These are phyloP conservation scores for Erigeron philadelphicus DNA, from an alignment of 140 eudicot species.

Conservation along the genomic window DNA sequence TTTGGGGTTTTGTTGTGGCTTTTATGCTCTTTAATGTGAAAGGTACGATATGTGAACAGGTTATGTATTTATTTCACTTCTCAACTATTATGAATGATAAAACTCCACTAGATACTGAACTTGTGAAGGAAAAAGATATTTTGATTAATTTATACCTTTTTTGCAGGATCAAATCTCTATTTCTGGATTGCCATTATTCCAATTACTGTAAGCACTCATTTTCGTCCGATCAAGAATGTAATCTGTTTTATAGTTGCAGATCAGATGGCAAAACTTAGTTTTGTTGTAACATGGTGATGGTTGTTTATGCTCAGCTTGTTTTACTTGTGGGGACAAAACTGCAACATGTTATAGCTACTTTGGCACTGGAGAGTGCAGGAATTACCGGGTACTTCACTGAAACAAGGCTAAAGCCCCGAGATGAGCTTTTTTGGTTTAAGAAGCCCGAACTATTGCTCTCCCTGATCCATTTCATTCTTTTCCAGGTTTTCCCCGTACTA, in stretches of 20 bases:
- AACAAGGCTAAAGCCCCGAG: conserved; percentile 74
- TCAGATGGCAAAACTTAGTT: neutral
- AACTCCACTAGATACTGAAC: neutral
- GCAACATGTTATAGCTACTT: conserved; percentile 92
- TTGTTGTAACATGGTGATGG: conserved; percentile 7
- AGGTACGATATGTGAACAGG: conserved; percentile 39
- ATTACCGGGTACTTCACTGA: conserved; percentile 51
- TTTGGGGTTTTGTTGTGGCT: conserved; percentile 94
- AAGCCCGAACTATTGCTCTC: conserved; percentile 76
- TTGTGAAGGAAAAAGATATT: neutral
- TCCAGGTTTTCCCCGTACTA: conserved; percentile 60
- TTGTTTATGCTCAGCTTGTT: conserved; percentile 56
- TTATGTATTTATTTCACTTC: neutral
- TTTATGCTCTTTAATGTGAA: conserved; percentile 87
- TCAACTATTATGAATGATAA: neutral
- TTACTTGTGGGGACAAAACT: conserved; percentile 85
- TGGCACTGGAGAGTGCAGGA: conserved; percentile 92
- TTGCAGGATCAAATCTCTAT: conserved; percentile 93
- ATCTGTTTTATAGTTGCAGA: neutral
- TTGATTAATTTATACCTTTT: conserved; percentile 17
- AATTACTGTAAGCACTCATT: conserved; percentile 56
- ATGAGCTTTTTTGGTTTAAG: conserved; percentile 96
- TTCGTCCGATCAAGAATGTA: neutral
- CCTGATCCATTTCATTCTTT: conserved; percentile 87
- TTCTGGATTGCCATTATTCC: conserved; percentile 98